A percentile compares a stretch with the other conserved stretches of the same genome.
Conservation (phyloP, 768 basidiomycete species). For the Termitomyces sp. region DNA sequence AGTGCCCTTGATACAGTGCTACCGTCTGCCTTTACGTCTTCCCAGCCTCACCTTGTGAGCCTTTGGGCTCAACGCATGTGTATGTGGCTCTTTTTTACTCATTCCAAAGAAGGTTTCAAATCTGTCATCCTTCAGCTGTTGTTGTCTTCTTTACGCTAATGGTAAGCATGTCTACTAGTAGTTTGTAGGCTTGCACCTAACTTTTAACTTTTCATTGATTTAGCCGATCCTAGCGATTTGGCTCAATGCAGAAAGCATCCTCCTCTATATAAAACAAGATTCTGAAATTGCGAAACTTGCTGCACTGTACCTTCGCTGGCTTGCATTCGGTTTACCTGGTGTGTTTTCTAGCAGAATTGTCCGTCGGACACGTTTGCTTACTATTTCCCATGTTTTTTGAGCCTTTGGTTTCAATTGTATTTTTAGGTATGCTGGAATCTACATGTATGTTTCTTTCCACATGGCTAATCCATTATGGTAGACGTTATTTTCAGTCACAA, state of each 20-base stretch:
- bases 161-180: slow-evolving; percentile 41
- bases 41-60: slow-evolving; percentile 80
- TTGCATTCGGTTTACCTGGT: slow-evolving; percentile 74
- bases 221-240: slow-evolving; percentile 64
- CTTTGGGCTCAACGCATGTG: slow-evolving; percentile 89
- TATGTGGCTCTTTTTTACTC: slow-evolving; percentile 28
- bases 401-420: slow-evolving; percentile 50
- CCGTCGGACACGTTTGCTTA: not conserved
- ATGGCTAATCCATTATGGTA: not conserved
- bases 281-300: slow-evolving; percentile 80
- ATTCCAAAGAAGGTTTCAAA: not conserved
- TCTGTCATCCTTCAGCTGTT: slow-evolving; percentile 40
- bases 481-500: slow-evolving; percentile 81
- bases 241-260: slow-evolving; percentile 76
- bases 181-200: slow-evolving; percentile 3
- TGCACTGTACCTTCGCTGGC: slow-evolving; percentile 67
- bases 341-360: slow-evolving; percentile 5
- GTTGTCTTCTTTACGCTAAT: slow-evolving; percentile 54
- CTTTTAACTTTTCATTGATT: slow-evolving; percentile 28
- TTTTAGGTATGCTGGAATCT: slow-evolving; percentile 28
- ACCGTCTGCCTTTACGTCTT: slow-evolving; percentile 91
- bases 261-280: slow-evolving; percentile 74
- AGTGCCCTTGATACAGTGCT: slow-evolving; percentile 90
- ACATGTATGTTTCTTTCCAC: not conserved
- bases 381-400: slow-evolving; percentile 6